phyloP scores from a whole-genome alignment of 257 asterid species.

The Lithospermum erythrorhizon region DNA sequence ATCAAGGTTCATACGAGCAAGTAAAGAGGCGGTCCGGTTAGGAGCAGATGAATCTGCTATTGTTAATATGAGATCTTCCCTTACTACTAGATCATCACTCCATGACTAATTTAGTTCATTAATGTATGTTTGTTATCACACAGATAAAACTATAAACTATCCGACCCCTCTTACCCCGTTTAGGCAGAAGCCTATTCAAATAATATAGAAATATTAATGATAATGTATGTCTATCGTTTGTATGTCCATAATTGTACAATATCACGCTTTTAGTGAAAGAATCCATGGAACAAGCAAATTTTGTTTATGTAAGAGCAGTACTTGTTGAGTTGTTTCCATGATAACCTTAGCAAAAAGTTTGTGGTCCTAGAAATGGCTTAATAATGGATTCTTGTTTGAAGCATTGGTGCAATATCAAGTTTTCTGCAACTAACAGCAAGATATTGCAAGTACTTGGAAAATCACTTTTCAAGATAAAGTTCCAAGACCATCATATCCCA shows the following conservation, averaged over 20 bases:
- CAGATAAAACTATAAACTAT: no score
- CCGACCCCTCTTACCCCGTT: no score
- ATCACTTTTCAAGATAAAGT: no score
- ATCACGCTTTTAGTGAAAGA: background rate
- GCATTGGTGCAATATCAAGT: no score
- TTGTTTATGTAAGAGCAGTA: background rate
- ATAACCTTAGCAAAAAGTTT: no score
- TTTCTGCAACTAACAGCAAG: background rate
- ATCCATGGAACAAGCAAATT: background rate
- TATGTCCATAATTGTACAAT: background rate
- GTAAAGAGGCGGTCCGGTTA: constrained; percentile 51
- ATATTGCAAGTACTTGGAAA: no score
- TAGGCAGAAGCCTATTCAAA: no score
- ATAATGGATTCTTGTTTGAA: no score
- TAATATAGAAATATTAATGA: no score
- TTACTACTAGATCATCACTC: constrained; percentile 44
- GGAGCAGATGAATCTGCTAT: constrained; percentile 55
- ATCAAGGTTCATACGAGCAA: constrained; percentile 51
- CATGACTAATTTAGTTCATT: constrained; percentile 16
- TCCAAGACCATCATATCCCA: background rate
- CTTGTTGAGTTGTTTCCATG: no score
- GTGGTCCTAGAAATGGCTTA: no score
- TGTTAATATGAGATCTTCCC: constrained; percentile 63
- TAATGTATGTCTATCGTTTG: background rate
- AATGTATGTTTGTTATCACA: no score